phyloP scores from a whole-genome alignment of 2,329 filamentous ascomycete species.

The Curvularia hawaiiensis region DNA sequence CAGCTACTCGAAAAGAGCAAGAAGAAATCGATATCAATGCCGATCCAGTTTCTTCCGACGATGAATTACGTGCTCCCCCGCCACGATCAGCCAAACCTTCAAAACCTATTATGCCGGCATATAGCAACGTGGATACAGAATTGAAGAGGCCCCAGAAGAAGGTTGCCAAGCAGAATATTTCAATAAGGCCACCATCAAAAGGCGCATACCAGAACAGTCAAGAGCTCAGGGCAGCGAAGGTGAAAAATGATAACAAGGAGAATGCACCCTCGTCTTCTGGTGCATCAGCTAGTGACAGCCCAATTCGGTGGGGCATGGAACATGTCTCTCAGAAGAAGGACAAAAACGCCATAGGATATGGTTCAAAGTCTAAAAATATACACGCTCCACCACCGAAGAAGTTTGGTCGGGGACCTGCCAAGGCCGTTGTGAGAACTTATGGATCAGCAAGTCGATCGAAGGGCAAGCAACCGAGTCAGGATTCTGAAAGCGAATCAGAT shows the following conservation, averaged over 20 bases:
- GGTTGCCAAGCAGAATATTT: slow-evolving; percentile 1
- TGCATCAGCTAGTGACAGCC: slow-evolving; percentile 3
- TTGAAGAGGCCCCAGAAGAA: slow-evolving; percentile 14
- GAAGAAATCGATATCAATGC: slow-evolving; percentile 20
- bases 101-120: slow-evolving; percentile 3
- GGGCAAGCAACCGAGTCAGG: background rate
- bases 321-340: slow-evolving; percentile 16
- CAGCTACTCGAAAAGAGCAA: background rate
- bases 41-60: slow-evolving; percentile 32
- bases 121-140: slow-evolving; percentile 3
- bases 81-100: slow-evolving; percentile 12
- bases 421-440: background rate
- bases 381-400: slow-evolving; percentile 16
- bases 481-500: slow-evolving; percentile 6
- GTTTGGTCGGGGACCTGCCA: slow-evolving; percentile 6
- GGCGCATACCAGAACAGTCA: slow-evolving; percentile 17
- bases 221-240: slow-evolving; percentile 15
- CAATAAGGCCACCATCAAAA: slow-evolving; percentile 13
- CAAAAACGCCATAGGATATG: slow-evolving; percentile 5
- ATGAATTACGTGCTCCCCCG: slow-evolving; percentile 18
- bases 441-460: background rate
- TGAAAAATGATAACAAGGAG: slow-evolving; percentile 23
- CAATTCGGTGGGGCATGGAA: slow-evolving; percentile 18
- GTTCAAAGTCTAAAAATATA: slow-evolving; percentile 18
- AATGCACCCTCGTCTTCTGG: slow-evolving; percentile 18